phyloP scores from a whole-genome alignment of 495 filamentous ascomycete species.

The Daldinia concentrica region DNA sequence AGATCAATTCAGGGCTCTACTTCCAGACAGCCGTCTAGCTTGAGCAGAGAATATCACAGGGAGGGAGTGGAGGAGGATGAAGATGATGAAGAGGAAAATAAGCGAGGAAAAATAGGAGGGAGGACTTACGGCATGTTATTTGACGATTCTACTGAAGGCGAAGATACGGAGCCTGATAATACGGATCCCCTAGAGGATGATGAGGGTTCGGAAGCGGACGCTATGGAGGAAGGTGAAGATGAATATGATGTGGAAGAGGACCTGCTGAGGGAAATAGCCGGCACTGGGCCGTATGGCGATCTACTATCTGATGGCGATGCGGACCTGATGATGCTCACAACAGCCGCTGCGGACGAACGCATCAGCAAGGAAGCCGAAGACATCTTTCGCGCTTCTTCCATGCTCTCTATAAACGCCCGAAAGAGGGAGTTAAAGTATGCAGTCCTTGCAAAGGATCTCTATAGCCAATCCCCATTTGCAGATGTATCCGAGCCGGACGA shows the following conservation, averaged over 20 bases:
- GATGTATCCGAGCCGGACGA: conserved; percentile 59
- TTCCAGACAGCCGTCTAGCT: conserved; percentile 49
- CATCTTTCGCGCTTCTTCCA: conserved; percentile 56
- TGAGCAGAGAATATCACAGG: conserved; percentile 50
- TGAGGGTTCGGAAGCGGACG: conserved; percentile 51
- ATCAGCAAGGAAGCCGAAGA: conserved; percentile 56
- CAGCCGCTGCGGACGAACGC: conserved; percentile 57
- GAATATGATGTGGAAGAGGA: conserved; percentile 44
- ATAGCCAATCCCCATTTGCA: conserved; percentile 56
- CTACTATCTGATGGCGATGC: conserved; percentile 47
- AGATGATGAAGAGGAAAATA: conserved; percentile 29
- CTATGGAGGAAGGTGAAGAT: conserved; percentile 45
- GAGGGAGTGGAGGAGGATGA: conserved; percentile 41
- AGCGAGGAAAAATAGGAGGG: conserved; percentile 47
- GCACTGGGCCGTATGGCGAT: conserved; percentile 26
- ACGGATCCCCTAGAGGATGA: conserved; percentile 40
- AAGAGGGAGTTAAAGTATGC: conserved; percentile 57
- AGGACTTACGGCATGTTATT: conserved; percentile 43
- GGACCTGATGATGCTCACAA: conserved; percentile 58
- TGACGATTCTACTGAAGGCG: conserved; percentile 45
- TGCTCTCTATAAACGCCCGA: conserved; percentile 46
- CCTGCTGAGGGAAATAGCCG: conserved; percentile 41
- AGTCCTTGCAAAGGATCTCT: conserved; percentile 61
- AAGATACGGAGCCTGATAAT: conserved; percentile 41
- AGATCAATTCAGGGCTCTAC: conserved; percentile 53